Evolutionary conservation across 495 filamentous ascomycete species (phyloP), one percentile per base, ranked within the genome.

Genomic region (Penicillium herquei): DNA sequence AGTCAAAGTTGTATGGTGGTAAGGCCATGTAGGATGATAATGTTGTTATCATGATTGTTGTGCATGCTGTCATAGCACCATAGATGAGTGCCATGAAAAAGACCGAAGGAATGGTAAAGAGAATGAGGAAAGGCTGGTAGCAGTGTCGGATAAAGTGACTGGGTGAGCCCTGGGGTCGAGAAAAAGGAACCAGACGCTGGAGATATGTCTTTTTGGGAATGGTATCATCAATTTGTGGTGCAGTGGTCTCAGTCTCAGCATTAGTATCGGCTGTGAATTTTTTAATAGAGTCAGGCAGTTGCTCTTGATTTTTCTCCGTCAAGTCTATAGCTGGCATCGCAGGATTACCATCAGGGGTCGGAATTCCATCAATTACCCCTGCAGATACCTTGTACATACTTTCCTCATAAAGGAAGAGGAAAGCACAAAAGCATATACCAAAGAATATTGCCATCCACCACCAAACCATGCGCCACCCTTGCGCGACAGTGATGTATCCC

Each of bases 401-500:
- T 32, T 63, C 54, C 17, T 63, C 62, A 26, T 65, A 65, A 11
- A 65, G 45, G 14, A 65, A 63, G 0, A 58, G 11, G 12, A 66
- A 61, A 6, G 40, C 54, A 31, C 52, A 12, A 8, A 61, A 46
- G 7, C 57, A 57, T 1, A 33, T 31, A 11, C 70, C 78, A 31
- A 78, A 70, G 18, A 79, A 61, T 16, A 79, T 78, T 7, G 66
- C 68, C 44, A 64, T 69, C 70, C 73, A 79, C 79, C 77, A 80
- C 68, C 74, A 80, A 8, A 78, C 68, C 75, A 76, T 78, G 8
- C 70, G 59, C 78, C 78, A 81, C 0, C 76, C 75, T 43, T 77
- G 71, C 14, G 68, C 68, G 14, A 64, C 58, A 3, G 75, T 74
- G n/a, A 77, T 71, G 51, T 70, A 74, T 0, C 80, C 78, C 30